Evolutionary conservation across 805 yeast species (phyloP), one percentile per base, ranked within the genome.

Genomic region (Spencermartinsiella europaea): DNA sequence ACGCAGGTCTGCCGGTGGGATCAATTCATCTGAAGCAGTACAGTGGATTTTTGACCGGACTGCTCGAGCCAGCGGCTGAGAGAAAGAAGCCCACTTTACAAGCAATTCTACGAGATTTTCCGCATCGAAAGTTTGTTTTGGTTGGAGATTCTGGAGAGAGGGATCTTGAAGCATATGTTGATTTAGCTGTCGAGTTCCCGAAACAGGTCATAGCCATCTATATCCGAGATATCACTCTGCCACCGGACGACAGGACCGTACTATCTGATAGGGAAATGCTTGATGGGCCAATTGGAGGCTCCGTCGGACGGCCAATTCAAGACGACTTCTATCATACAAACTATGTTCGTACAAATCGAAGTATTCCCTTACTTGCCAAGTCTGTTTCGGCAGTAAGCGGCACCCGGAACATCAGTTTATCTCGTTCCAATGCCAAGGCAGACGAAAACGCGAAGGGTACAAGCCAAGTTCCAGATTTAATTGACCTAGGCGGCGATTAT

Each of bases 81-180:
- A 76, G 95, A 38, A 93, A 93, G 64, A 75, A 79, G 49, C 74
- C 75, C 10, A 75, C 87, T 1, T 71, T 95, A 44, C 68, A 72
- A 35, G 75, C 77, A 47, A 75, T 93, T 5, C 52, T 88, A 20
- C 62, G 67, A 2, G 95, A 90, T 59, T 91, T 87, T 60, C 88
- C 95, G 0, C 50, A 76, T 0, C 80, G 90, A 53, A 81, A 77
- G 57, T 91, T 93, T 61, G 74, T 93, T 20, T 69, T 95, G 42
- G 75, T 93, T 14, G 99, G 99, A 27, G 99, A 93, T 62, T 83
- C 96, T 2, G 98, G 98, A 1, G 99, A 93, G 61, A 83, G 83
- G 53, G 99, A 93, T 67, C 69, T 91, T 37, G 99, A 95, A 59
- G 95, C 97, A 0, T 93, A 93, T 62, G 73, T 79, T 4, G 82